Conservation (phyloP, 164 flowering plant genomes). For the Dillenia turbinata region DNA sequence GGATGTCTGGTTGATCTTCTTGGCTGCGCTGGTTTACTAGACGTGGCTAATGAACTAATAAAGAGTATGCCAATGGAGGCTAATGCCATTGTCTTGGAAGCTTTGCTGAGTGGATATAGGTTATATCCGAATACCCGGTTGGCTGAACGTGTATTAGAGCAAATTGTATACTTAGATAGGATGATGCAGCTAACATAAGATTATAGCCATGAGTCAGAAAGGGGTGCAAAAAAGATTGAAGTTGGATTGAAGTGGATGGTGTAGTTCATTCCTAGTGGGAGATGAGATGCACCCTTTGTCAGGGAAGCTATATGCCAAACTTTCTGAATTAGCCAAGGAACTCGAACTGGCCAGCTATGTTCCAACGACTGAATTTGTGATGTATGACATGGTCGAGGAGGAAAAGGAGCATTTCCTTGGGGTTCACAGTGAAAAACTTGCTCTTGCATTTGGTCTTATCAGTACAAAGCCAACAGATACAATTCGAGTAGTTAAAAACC, state of each 20-base stretch:
- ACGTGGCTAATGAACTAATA: constrained; percentile 26
- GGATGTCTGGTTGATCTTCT: constrained; percentile 36
- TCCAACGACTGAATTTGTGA: constrained; percentile 22
- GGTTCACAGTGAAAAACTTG: constrained; percentile 33
- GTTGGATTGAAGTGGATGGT: constrained; percentile 29
- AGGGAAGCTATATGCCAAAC: constrained; percentile 22
- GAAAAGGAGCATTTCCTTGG: constrained; percentile 30
- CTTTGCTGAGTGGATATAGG: constrained; percentile 28
- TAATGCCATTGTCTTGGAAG: constrained; percentile 35
- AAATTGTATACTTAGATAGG: constrained; percentile 25
- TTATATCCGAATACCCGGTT: constrained; percentile 18
- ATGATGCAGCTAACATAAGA: constrained; percentile 27
- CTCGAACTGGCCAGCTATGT: constrained; percentile 20
- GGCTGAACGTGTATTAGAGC: constrained; percentile 24
- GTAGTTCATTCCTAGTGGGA: constrained; percentile 30
- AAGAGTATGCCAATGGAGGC: constrained; percentile 29
- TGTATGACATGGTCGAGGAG: constrained; percentile 32
- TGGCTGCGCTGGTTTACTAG: constrained; percentile 26
- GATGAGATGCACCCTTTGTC: constrained; percentile 19
- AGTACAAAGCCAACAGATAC: constrained; percentile 4
- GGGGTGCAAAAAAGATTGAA: constrained; percentile 25
- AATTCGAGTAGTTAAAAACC: constrained; percentile 28
- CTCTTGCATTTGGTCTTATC: constrained; percentile 30
- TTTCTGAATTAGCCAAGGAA: constrained; percentile 21
- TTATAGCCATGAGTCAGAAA: constrained; percentile 14